phyloP scores from a whole-genome alignment of 2,329 filamentous ascomycete genomes.

The Stagonosporopsis chrysanthemi region DNA sequence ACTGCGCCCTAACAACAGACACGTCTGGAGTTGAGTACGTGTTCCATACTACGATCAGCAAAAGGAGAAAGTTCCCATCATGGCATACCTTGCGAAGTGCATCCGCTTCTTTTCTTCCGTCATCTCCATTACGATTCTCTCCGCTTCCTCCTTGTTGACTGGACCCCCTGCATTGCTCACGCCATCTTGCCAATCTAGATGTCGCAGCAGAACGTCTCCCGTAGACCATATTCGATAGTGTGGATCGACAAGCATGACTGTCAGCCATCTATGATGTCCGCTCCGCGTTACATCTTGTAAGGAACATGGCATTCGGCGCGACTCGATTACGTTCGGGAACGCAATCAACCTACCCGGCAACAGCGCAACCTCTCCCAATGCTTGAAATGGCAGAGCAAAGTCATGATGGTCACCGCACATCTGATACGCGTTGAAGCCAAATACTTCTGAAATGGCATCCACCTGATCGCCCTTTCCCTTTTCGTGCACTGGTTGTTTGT shows the following conservation, averaged over 20 bases:
- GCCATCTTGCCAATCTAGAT: not conserved
- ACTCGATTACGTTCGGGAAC: not conserved
- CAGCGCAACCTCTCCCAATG: not conserved
- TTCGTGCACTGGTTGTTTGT: not conserved
- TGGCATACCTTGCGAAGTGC: not conserved
- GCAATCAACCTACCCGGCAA: not conserved
- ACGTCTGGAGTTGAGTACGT: too few species aligned
- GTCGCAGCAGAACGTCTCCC: not conserved
- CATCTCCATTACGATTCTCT: not conserved
- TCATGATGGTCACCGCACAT: not conserved
- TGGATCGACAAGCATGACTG: constrained; percentile 1
- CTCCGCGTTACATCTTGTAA: not conserved
- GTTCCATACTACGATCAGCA: not conserved
- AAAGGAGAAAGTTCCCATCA: not conserved
- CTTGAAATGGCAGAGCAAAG: not conserved
- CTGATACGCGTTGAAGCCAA: not conserved
- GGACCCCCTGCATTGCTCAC: not conserved
- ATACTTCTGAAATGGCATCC: not conserved
- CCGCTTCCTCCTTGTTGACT: not conserved
- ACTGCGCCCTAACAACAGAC: too few species aligned
- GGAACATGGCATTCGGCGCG: not conserved
- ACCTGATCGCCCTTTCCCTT: not conserved
- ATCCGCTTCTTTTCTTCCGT: not conserved
- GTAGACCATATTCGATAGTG: not conserved
- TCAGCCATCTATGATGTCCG: not conserved